Base-by-base conservation (phyloP, 345 rosid genomes). In the Citrus medica region DNA sequence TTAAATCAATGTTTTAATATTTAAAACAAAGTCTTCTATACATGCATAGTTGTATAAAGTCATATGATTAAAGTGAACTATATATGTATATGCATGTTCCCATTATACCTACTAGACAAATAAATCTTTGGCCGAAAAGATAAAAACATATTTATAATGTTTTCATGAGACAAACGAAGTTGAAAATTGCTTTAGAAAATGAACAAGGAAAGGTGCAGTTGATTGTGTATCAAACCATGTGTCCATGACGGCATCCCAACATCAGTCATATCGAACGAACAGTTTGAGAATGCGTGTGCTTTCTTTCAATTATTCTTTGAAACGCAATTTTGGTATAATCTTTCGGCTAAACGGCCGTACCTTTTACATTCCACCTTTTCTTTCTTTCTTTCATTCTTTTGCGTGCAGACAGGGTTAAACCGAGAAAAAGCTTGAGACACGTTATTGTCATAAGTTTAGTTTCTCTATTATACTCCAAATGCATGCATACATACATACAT, bases 301-400 rank as follows among this genome's bases (percentile, higher is more conserved):
- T 65, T 14, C n/a, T 16, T 24, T 33, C 27, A 46, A 27, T 2
- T 40, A 32, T 66, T 14, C 40, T 55, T 67, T 67, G 37, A 16
- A 67, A n/a, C 21, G 42, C 27, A 53, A 19, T 55, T 32, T 17
- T 30, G 46, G 27, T 16, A 58, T 56, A 76, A 58, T 24, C 58
- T 68, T 77, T 77, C 67, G 74, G 74, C 79, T 56, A 38, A 76
- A 35, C 72, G 9, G 66, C 74, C n/a, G 42, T 37, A 14, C 22
- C 55, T 59, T 73, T 59, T 73, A 22, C 32, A 37, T 24, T 21
- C 55, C 9, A 7, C 9, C 4, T 33, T 22, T 1, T 33, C n/a
- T 72, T 35, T 51, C 33, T 48, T 35, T 51, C 33, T 48, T 35
- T 35, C 22, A 1, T 13, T 37, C 3, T 32, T 55, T 71, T 58